Evolutionary conservation across 805 yeast species (phyloP).

Genomic region (Vanderwaltozyma yarrowii): DNA sequence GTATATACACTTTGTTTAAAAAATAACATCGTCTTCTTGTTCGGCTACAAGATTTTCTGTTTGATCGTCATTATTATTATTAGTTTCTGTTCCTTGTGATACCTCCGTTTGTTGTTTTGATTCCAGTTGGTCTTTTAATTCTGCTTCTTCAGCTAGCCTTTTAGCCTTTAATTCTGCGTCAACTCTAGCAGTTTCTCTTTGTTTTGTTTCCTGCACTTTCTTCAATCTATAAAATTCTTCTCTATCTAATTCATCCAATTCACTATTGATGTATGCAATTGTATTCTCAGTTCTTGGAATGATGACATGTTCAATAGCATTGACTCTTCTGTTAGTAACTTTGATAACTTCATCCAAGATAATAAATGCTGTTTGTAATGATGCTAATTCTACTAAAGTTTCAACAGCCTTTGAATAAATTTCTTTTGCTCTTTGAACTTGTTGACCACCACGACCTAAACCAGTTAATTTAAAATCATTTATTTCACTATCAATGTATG

Average conservation of each 20-base stretch:
- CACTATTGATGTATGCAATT: conserved; percentile 83
- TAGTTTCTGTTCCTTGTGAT: conserved; percentile 9
- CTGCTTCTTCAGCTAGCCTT: conserved; percentile 12
- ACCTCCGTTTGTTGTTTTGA: conserved; percentile 10
- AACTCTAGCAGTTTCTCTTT: conserved; percentile 57
- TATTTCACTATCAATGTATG: conserved; percentile 69
- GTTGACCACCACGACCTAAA: conserved; percentile 97
- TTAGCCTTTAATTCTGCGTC: conserved; percentile 40
- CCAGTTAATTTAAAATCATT: conserved; percentile 96
- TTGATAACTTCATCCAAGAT: conserved; percentile 95
- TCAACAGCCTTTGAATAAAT: conserved; percentile 96
- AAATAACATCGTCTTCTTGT: conserved; percentile 38
- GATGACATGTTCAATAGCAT: conserved; percentile 96
- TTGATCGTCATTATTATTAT: too few relatives aligned
- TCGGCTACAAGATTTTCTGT: conserved; percentile 29
- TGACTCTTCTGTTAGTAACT: conserved; percentile 96
- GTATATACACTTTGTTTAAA: conserved; percentile 12
- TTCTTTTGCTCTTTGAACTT: conserved; percentile 85
- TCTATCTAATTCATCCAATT: conserved; percentile 94
- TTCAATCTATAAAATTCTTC: conserved; percentile 95
- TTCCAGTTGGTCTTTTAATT: conserved; percentile 16
- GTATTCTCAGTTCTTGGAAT: conserved; percentile 98
- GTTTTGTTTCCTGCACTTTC: conserved; percentile 93
- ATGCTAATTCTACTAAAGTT: conserved; percentile 89
- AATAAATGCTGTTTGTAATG: conserved; percentile 92